Percentiles rank a stretch among this genome's conserved stretches.
Conservation (phyloP, 345 rosid genomes). For the Geranium brycei region DNA sequence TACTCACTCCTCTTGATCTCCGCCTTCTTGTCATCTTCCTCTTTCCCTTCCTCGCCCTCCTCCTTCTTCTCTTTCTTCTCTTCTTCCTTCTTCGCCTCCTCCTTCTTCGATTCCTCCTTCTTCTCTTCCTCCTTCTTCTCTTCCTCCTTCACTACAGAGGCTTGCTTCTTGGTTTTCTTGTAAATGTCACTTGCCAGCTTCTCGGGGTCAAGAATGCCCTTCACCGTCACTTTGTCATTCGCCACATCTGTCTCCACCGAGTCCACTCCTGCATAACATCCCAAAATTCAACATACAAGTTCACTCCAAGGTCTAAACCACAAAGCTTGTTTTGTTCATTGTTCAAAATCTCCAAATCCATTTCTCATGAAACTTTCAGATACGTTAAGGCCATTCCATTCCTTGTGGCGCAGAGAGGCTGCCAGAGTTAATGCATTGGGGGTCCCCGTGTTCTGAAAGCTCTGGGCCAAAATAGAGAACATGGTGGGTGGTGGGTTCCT, state of each 20-base stretch:
- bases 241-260: conserved; percentile 40
- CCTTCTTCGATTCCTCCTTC: conserved; percentile 20
- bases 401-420: too few relatives aligned
- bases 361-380: too few relatives aligned
- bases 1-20: conserved; percentile 37
- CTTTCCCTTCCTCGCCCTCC: conserved; percentile 11
- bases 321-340: neutral
- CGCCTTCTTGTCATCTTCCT: conserved; percentile 13
- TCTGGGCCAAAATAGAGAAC: too few relatives aligned
- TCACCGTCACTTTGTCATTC: conserved; percentile 32
- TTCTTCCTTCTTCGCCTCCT: conserved; percentile 10
- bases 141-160: conserved; percentile 34
- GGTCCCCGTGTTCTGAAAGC: too few relatives aligned
- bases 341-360: too few relatives aligned
- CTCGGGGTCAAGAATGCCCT: conserved; percentile 40
- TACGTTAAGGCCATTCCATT: too few relatives aligned
- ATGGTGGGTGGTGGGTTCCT: too few relatives aligned
- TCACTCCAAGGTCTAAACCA: neutral
- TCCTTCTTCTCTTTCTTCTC: conserved; percentile 13
- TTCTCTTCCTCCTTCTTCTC: conserved; percentile 31
- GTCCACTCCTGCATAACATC: conserved; percentile 34
- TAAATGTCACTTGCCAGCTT: conserved; percentile 31
- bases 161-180: conserved; percentile 49
- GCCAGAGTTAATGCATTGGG: too few relatives aligned
- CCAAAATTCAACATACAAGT: neutral